Evolutionary conservation across 2,329 filamentous ascomycete genomes (phyloP), one percentile per base, ranked within the genome.

Genomic region (Zasmidium cellare): DNA sequence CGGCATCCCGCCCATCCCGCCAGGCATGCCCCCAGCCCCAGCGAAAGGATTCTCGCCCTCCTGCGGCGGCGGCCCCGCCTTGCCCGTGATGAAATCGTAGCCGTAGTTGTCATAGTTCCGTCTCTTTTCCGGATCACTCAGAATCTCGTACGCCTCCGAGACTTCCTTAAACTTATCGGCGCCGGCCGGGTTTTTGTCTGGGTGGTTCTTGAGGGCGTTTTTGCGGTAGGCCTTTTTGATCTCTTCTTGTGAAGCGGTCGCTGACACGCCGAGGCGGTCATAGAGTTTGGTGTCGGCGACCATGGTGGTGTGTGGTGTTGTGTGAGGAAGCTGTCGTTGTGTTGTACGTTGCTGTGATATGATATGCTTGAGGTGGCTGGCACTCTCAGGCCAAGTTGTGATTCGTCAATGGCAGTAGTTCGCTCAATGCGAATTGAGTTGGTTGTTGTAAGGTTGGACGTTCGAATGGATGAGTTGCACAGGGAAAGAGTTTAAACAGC

Each of bases 161-260:
- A 92, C 90, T 75, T 97, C 94, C 79, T 99, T 99, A 83, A 99
- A 99, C 77, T 93, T 97, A 74, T 97, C 94, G 60, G 86, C 82
- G 9, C 93, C 91, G 53, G 86, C 79, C 25, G 92, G 87, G 82
- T 97, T 99, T 83, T 97, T 99, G 81, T 99, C 94, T 6, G 94
- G 94, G 72, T 99, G 94, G 78, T 87, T 92, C 64, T 74, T 74
- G 44, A 97, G 78, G 55, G 93, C 93, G 56, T 87, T 84, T 82
- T 96, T 96, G 63, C 90, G 85, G 76, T 96, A 96, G 58, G 87
- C 94, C 75, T 97, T 99, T 76, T 97, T 97, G 74, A 99, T 96
- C 65, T 97, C 93, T 72, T 97, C 93, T 77, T 96, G 91, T 22
- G 86, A 83, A 22, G 92, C 91, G 60, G 87, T 84, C 38, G 93